Conservation (phyloP, 768 basidiomycete species). For the Suillus paluster region DNA sequence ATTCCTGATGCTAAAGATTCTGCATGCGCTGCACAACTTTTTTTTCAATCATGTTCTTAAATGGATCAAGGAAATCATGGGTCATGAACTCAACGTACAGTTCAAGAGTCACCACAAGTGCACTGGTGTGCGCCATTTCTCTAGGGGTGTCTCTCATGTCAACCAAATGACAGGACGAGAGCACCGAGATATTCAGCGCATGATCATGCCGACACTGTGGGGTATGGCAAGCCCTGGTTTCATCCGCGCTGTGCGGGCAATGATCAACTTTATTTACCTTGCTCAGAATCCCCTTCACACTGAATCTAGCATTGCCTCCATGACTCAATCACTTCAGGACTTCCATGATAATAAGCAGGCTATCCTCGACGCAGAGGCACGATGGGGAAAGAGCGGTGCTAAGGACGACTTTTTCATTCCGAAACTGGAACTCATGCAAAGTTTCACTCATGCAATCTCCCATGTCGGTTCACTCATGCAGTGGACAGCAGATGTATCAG, state of each 20-base stretch:
- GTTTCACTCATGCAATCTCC: slow-evolving; percentile 17
- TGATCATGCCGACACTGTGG: slow-evolving; percentile 38
- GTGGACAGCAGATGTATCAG: slow-evolving; percentile 31
- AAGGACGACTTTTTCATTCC: slow-evolving; percentile 29
- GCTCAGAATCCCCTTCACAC: slow-evolving; percentile 21
- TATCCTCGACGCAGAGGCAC: slow-evolving; percentile 1
- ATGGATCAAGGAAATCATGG: not conserved
- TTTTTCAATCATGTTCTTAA: not conserved
- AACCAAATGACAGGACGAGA: slow-evolving; percentile 47
- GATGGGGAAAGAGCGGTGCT: slow-evolving; percentile 15
- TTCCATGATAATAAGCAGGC: slow-evolving; percentile 4
- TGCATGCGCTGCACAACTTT: no score
- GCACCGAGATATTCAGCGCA: slow-evolving; percentile 41
- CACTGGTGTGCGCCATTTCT: slow-evolving; percentile 41
- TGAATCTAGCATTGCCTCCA: not conserved
- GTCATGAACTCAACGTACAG: slow-evolving; percentile 40
- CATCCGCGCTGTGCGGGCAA: slow-evolving; percentile 36
- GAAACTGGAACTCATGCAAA: slow-evolving; percentile 18
- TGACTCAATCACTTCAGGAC: slow-evolving; percentile 2
- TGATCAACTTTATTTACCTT: slow-evolving; percentile 38
- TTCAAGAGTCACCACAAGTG: slow-evolving; percentile 40
- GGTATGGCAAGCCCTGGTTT: slow-evolving; percentile 33
- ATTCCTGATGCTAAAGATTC: no score
- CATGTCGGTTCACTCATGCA: slow-evolving; percentile 27
- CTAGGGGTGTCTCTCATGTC: slow-evolving; percentile 41